Base-by-base conservation (phyloP, 495 filamentous ascomycete genomes). In the Niebla homalea region DNA sequence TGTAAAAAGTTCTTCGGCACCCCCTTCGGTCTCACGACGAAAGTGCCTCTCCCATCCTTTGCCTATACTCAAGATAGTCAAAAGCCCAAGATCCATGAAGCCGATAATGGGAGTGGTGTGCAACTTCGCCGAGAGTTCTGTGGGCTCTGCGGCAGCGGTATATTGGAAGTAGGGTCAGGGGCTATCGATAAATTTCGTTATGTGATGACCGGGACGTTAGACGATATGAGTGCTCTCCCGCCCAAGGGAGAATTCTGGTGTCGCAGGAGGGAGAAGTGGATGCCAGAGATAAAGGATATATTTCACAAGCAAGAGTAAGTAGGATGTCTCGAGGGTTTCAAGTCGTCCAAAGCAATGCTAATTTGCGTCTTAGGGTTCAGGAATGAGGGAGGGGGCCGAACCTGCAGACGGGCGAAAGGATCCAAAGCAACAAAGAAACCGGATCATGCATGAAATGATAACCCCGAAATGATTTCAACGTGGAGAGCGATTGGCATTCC, bases 191-290 rank as follows among this genome's bases (percentile, higher is more conserved):
- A 73, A 20, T 82, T 80, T 52, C 70, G 75, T 0, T 85, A 83
- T 53, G 64, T 85, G 45, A 73, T 76, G 59, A 76, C 76, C 44
- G 80, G 81, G 1, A 76, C 77, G 2, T 56, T 85, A n/a, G 80
- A 85, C 52, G 70, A 82, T 49, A 71, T 78, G 0, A 72, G 73
- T 22, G 70, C 67, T 39, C 57, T 83, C 23, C 76, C 77, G 20
- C 80, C 81, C 0, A 84, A 81, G 62, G 81, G 78, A 0, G 81
- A 85, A 58, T 85, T 85, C 69, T 84, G 80, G 56, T 83, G 79
- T 59, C 74, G 66, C 49, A 48, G 64, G 19, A 57, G 79, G 43
- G 69, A 70, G 25, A 67, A 62, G 11, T 84, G 81, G 81, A 54
- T 84, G 78, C 79, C 77, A 0, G 74, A 79, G 58, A 62, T 82